Evolutionary conservation across 306 rosid genomes (phyloP).

Genomic region (Pyrus bretschneideri): DNA sequence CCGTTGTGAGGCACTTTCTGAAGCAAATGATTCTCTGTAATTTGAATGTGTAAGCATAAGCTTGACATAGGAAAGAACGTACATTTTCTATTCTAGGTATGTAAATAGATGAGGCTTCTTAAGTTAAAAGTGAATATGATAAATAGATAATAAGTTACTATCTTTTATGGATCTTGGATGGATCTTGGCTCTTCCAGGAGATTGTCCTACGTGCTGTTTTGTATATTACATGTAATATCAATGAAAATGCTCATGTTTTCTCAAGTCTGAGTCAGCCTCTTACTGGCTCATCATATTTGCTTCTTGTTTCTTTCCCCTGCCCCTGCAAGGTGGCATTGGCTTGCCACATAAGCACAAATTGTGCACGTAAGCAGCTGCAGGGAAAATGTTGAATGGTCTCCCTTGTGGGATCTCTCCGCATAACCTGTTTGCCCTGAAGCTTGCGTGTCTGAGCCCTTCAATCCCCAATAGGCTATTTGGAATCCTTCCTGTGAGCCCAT

Average conservation of each 20-base stretch:
- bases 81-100: background rate
- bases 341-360: conserved; percentile 85
- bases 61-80: background rate
- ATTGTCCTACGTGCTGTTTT: background rate
- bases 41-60: background rate
- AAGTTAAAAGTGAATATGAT: background rate
- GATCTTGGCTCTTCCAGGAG: background rate
- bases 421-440: conserved; percentile 78
- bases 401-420: conserved; percentile 94
- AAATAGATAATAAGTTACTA: background rate
- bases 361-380: conserved; percentile 74
- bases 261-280: conserved; percentile 42
- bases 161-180: background rate
- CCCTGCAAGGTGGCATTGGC: conserved; percentile 72
- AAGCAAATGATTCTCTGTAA: background rate
- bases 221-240: background rate
- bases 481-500: conserved; percentile 63
- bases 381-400: conserved; percentile 76
- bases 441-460: conserved; percentile 55
- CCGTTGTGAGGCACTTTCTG: background rate
- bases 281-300: conserved; percentile 37
- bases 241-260: conserved; percentile 20
- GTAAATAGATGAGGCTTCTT: background rate
- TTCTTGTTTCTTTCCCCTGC: conserved; percentile 13
- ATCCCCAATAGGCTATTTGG: conserved; percentile 73